Evolutionary conservation across 176 grass and related monocot species (phyloP).

Genomic region (Phyllostachys edulis): DNA sequence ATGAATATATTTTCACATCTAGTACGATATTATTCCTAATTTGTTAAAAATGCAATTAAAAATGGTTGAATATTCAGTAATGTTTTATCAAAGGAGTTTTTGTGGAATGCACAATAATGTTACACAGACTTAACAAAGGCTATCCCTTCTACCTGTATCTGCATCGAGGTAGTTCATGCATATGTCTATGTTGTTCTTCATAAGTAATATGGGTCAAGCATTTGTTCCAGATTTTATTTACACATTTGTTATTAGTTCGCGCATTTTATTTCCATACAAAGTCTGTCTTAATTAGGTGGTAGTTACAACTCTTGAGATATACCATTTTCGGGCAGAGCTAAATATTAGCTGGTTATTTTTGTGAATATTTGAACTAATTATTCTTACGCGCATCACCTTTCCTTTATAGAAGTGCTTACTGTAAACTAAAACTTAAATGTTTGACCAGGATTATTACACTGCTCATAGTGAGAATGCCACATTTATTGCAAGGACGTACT

Average conservation of each 20-base stretch:
- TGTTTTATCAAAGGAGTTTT: not conserved
- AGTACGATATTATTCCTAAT: not conserved
- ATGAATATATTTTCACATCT: not conserved
- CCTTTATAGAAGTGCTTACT: not conserved
- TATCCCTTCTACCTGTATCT: not conserved
- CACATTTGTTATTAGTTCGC: not conserved
- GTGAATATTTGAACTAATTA: not conserved
- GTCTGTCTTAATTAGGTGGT: not conserved
- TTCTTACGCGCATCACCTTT: not conserved
- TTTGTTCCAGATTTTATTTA: slow-evolving; percentile 24
- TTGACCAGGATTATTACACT: slow-evolving; percentile 90
- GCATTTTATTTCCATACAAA: not conserved
- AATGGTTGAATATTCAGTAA: not conserved
- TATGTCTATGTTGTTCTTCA: not conserved
- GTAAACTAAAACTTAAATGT: slow-evolving; percentile 36
- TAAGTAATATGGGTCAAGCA: not conserved
- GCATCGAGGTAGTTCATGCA: not conserved
- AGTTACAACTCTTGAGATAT: slow-evolving; percentile 14
- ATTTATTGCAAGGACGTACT: slow-evolving; percentile 90
- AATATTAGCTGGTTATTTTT: not conserved
- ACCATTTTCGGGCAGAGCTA: not conserved
- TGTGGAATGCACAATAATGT: slow-evolving; percentile 1
- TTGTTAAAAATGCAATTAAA: not conserved
- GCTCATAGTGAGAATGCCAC: slow-evolving; percentile 88
- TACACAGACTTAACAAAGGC: not conserved